phyloP scores from a whole-genome alignment of 2,329 filamentous ascomycete species.

The Fusarium sp. region DNA sequence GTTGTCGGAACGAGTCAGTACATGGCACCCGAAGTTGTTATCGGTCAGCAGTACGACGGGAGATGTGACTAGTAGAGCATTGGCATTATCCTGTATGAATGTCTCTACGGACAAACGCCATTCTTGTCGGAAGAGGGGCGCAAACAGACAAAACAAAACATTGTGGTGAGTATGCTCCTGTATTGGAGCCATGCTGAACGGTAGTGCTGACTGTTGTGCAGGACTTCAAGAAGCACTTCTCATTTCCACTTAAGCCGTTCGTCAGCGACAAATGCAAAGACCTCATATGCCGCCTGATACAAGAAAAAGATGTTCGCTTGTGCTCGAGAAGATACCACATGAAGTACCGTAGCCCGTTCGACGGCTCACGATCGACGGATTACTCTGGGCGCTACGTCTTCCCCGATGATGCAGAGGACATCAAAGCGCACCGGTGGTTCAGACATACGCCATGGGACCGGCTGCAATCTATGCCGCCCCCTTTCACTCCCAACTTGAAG shows the following conservation, averaged over 20 bases:
- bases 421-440: slow-evolving; percentile 91
- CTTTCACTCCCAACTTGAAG: slow-evolving; percentile 79
- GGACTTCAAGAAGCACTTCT: slow-evolving; percentile 75
- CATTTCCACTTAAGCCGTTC: slow-evolving; percentile 72
- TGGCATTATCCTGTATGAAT: slow-evolving; percentile 93
- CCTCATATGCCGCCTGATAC: slow-evolving; percentile 76
- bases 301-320: slow-evolving; percentile 77
- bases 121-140: slow-evolving; percentile 83
- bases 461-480: slow-evolving; percentile 75
- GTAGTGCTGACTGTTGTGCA: slow-evolving; percentile 46
- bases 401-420: slow-evolving; percentile 84
- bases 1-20: slow-evolving; percentile 97
- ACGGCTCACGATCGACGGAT: slow-evolving; percentile 36
- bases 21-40: slow-evolving; percentile 95
- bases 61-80: slow-evolving; percentile 98
- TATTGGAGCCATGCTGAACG: background rate
- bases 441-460: slow-evolving; percentile 79
- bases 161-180: slow-evolving; percentile 65
- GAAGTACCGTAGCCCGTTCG: slow-evolving; percentile 61
- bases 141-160: slow-evolving; percentile 85
- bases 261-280: slow-evolving; percentile 79
- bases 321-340: slow-evolving; percentile 78
- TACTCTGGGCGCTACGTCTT: slow-evolving; percentile 71
- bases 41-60: slow-evolving; percentile 84
- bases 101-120: slow-evolving; percentile 89